These are phyloP conservation scores for Haemoproteus tartakovskyi DNA, from an alignment of 169 alveolate genomes.

Conservation along the genomic window DNA sequence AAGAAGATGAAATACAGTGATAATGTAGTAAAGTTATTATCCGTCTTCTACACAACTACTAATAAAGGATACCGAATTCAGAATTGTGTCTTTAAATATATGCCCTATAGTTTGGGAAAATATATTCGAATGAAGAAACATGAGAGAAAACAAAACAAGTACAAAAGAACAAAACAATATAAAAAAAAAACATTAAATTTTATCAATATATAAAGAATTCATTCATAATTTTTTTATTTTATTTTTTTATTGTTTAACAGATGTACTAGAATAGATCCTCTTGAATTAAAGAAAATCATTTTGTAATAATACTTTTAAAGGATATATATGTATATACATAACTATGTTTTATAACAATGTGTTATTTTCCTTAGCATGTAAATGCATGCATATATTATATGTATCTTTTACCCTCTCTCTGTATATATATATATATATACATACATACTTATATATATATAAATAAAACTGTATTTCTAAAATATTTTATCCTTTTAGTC, in stretches of 20 bases:
- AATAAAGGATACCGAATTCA: constrained; percentile 50
- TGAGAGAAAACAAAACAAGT: constrained; percentile 44
- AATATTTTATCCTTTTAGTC: constrained; percentile 21
- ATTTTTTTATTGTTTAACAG: constrained; percentile 1
- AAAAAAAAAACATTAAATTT: not conserved
- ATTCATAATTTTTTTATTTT: not conserved
- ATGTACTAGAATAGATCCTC: constrained; percentile 8
- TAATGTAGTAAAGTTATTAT: constrained; percentile 28
- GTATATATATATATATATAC: not conserved
- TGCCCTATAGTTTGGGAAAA: constrained; percentile 58
- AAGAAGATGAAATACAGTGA: constrained; percentile 30
- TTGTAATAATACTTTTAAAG: constrained; percentile 16
- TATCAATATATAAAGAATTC: no score
- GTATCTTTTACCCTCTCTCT: not conserved
- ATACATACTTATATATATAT: not conserved
- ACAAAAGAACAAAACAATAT: not conserved
- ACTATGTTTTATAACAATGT: no score
- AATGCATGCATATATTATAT: no score
- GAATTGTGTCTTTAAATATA: constrained; percentile 37
- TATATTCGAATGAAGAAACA: constrained; percentile 42
- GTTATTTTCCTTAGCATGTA: no score
- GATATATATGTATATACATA: not conserved
- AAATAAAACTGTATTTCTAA: not conserved
- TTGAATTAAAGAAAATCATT: constrained; percentile 26
- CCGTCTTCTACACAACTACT: constrained; percentile 44